These are phyloP conservation scores for Lasiosphaeris hirsuta DNA, from an alignment of 495 filamentous ascomycete genomes.

Conservation along the genomic window DNA sequence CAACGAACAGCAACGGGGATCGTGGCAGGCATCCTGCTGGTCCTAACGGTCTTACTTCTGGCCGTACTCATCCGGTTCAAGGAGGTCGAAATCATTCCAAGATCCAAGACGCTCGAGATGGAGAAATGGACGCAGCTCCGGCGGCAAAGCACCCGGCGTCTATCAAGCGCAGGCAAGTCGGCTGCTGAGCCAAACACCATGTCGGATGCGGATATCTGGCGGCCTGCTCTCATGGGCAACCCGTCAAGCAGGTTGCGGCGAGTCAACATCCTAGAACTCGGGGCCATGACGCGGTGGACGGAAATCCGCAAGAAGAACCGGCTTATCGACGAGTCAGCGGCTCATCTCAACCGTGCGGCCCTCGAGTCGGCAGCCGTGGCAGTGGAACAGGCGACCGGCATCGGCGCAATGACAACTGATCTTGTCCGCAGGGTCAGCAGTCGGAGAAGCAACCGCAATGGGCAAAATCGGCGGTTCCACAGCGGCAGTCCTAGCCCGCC, in stretches of 20 bases:
- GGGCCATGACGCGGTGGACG: conserved; percentile 60
- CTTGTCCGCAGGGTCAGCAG: conserved; percentile 38
- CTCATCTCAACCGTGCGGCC: conserved; percentile 39
- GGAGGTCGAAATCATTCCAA: conserved; percentile 62
- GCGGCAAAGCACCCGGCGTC: conserved; percentile 36
- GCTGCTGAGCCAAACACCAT: conserved; percentile 37
- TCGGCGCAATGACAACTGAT: conserved; percentile 30
- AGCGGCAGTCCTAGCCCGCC: conserved; percentile 22
- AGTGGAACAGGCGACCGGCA: conserved; percentile 29
- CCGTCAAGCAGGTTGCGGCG: conserved; percentile 61
- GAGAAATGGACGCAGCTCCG: conserved; percentile 45
- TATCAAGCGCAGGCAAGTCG: conserved; percentile 31
- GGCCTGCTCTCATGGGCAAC: conserved; percentile 64
- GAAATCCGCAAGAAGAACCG: conserved; percentile 67
- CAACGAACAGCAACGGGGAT: conserved; percentile 61
- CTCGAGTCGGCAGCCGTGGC: conserved; percentile 36
- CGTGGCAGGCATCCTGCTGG: conserved; percentile 58
- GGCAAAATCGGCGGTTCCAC: conserved; percentile 10
- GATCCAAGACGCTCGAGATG: conserved; percentile 49
- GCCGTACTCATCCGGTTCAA: conserved; percentile 59
- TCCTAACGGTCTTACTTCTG: conserved; percentile 60
- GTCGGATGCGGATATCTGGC: conserved; percentile 58
- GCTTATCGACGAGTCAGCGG: conserved; percentile 46
- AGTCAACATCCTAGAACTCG: conserved; percentile 65
- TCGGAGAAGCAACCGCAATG: conserved; percentile 28